Conservation (phyloP, 2,329 filamentous ascomycete species). For the Periglandula ipomoeae region DNA sequence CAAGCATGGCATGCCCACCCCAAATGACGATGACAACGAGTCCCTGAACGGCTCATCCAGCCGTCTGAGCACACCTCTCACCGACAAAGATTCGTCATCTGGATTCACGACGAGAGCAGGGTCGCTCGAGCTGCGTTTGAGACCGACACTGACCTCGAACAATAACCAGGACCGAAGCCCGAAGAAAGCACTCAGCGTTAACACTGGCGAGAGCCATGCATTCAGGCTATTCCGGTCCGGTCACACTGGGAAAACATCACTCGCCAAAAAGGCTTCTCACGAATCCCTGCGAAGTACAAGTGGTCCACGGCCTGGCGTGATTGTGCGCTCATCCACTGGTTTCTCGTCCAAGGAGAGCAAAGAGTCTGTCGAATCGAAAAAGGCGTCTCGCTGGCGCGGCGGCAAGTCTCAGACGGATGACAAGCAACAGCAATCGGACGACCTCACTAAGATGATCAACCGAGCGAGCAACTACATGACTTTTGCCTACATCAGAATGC, state of each 20-base stretch:
- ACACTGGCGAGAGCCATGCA: slow-evolving; percentile 31
- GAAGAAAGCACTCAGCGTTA: slow-evolving; percentile 39
- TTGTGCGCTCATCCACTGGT: slow-evolving; percentile 38
- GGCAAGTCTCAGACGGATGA: slow-evolving; percentile 40
- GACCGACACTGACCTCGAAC: slow-evolving; percentile 66
- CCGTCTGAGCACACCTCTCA: slow-evolving; percentile 25
- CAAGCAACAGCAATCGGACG: slow-evolving; percentile 65
- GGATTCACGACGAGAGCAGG: slow-evolving; percentile 55
- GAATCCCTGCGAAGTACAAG: slow-evolving; percentile 41
- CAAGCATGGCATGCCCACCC: slow-evolving; percentile 24
- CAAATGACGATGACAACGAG: slow-evolving; percentile 33
- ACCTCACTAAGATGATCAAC: slow-evolving; percentile 92
- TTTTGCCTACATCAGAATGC: slow-evolving; percentile 87
- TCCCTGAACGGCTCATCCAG: slow-evolving; percentile 29
- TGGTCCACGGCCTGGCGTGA: slow-evolving; percentile 29
- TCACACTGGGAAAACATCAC: slow-evolving; percentile 31
- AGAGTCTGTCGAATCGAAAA: slow-evolving; percentile 30
- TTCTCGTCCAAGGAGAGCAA: slow-evolving; percentile 30
- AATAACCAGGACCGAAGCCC: slow-evolving; percentile 25
- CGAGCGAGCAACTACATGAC: slow-evolving; percentile 97
- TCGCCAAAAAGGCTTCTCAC: slow-evolving; percentile 44
- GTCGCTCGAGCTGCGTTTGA: slow-evolving; percentile 71
- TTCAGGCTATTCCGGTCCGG: slow-evolving; percentile 43
- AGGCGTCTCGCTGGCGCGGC: slow-evolving; percentile 44
- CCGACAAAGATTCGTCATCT: slow-evolving; percentile 34